Evolutionary conservation across 352 stramenopile species (phyloP).

Genomic region (Phytophthora niederhauseri): DNA sequence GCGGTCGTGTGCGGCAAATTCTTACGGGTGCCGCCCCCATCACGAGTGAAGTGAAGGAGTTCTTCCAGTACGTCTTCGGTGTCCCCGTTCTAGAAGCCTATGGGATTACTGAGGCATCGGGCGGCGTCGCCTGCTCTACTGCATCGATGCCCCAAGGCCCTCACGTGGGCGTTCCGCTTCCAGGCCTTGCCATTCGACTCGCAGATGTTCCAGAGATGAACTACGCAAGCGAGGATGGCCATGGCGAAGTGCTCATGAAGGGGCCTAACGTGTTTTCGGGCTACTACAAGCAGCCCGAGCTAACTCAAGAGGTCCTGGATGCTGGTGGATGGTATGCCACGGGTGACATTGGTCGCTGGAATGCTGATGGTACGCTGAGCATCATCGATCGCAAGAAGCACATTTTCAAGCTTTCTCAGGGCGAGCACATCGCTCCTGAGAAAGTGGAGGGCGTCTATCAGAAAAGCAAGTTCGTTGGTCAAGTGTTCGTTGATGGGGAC

Average conservation of each 20-base stretch:
- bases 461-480: constrained; percentile 89
- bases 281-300: constrained; percentile 94
- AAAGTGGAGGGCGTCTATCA: constrained; percentile 96
- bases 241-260: constrained; percentile 80
- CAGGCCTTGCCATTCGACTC: constrained; percentile 88
- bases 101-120: constrained; percentile 91
- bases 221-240: constrained; percentile 71
- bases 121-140: constrained; percentile 35
- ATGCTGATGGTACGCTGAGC: constrained; percentile 86
- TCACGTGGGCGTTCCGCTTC: constrained; percentile 91
- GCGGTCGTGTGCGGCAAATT: constrained; percentile 89
- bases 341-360: constrained; percentile 95
- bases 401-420: constrained; percentile 93
- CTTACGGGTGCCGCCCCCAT: constrained; percentile 94
- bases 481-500: constrained; percentile 96
- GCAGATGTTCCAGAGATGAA: constrained; percentile 96
- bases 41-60: constrained; percentile 92
- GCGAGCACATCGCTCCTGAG: constrained; percentile 96
- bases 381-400: constrained; percentile 93
- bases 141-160: constrained; percentile 48
- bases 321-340: constrained; percentile 95
- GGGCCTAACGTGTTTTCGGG: constrained; percentile 86
- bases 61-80: constrained; percentile 94
- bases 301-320: constrained; percentile 90
- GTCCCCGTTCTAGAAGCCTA: constrained; percentile 94